Evolutionary conservation across 208 protist species (phyloP).

Genomic region (Novymonas esmeraldas): DNA sequence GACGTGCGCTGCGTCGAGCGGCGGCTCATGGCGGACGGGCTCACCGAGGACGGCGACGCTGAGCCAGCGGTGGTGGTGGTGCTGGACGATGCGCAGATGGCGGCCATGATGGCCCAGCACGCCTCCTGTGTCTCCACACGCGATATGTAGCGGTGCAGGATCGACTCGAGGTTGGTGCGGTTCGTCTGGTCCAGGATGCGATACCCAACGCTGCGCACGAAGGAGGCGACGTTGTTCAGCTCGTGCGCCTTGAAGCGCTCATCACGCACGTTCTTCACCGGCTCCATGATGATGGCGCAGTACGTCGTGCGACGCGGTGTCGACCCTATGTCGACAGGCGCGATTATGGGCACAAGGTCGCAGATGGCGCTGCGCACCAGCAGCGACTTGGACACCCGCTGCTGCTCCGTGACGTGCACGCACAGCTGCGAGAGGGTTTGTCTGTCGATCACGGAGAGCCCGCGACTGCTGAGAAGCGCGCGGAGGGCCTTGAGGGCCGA

Average conservation of each 20-base stretch:
- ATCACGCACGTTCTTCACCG: constrained; percentile 91
- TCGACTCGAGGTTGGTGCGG: constrained; percentile 85
- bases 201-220: constrained; percentile 84
- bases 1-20: constrained; percentile 12
- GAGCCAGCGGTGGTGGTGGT: constrained; percentile 5
- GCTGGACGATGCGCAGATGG: constrained; percentile 61
- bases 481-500: constrained; percentile 74
- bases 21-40: constrained; percentile 6
- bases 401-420: constrained; percentile 86
- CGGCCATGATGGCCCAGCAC: constrained; percentile 87
- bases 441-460: constrained; percentile 76
- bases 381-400: constrained; percentile 76
- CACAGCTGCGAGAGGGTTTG: constrained; percentile 80
- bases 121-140: constrained; percentile 83
- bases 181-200: constrained; percentile 82
- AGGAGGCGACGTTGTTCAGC: constrained; percentile 82
- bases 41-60: neutral
- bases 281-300: constrained; percentile 90
- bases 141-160: constrained; percentile 88
- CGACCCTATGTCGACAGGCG: constrained; percentile 70
- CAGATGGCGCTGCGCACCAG: constrained; percentile 80
- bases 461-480: constrained; percentile 77
- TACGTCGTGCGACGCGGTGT: constrained; percentile 73
- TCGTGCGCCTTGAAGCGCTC: constrained; percentile 81
- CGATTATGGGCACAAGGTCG: constrained; percentile 89